Base-by-base conservation (phyloP, 192 early-diverging fungal species). In the Chytriomyces confervae region DNA sequence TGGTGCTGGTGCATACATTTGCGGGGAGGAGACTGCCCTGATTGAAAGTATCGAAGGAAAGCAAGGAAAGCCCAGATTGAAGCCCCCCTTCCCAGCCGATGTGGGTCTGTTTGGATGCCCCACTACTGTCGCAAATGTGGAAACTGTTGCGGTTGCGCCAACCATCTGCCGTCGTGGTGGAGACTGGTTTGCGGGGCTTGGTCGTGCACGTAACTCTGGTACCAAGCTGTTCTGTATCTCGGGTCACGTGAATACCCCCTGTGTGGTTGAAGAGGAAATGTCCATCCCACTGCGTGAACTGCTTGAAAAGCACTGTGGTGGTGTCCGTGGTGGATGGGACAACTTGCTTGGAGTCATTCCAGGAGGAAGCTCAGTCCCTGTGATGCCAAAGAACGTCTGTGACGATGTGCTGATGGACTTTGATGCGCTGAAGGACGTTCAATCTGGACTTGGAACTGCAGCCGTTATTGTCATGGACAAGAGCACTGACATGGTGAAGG, bases 391-490 rank as follows among this genome's bases (percentile, higher is more conserved):
- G 79, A 62, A 83, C 50, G 91, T 96, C 77, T 96, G 95, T 84
- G 92, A 94, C 66, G 93, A 95, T 53, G 94, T 96, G 20, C 84
- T 96, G 83, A 99, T 99, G 97, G 97, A 99, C 84, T 99, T 97
- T 88, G 97, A 99, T 87, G 94, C 94, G 50, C 88, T 99, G 69
- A 92, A 93, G 77, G 97, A 99, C 85, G 91, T 91, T 50, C 91
- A 95, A 80, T 95, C 94, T 77, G 95, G 96, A 57, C 87, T 98
- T 57, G 97, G 97, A 71, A 98, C 97, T 20, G 97, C 95, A 5
- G 97, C 95, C 47, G 94, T 98, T 27, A 97, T 98, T 83, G 97
- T 98, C 61, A 97, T 98, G 95, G 95, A 98, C 86, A 98, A 97
- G 88, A 93, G 92, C 76, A 96, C 94, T 48, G 97, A 99, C 81